Conservation (phyloP, 2,329 filamentous ascomycete genomes). For the Arthrobotrys musiformis region DNA sequence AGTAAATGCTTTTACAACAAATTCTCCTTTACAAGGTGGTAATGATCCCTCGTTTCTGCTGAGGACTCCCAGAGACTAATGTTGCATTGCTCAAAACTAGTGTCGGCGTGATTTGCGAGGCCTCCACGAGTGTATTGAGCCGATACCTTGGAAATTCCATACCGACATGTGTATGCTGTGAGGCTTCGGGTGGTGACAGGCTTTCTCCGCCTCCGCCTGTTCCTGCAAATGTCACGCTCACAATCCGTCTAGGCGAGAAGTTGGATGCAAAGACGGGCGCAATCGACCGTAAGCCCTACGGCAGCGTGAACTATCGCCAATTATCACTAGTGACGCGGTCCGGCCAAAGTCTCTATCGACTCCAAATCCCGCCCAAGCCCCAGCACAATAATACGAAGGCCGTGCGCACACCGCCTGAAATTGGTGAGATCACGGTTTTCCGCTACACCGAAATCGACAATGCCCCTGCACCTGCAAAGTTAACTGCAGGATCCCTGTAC, state of each 20-base stretch:
- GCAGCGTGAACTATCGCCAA: constrained; percentile 14
- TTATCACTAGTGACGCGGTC: not conserved
- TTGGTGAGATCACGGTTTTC: constrained; percentile 24
- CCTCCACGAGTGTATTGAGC: too few relatives aligned
- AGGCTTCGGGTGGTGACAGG: too few relatives aligned
- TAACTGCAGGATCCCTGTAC: not conserved
- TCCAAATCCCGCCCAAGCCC: constrained; percentile 14
- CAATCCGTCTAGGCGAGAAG: constrained; percentile 24
- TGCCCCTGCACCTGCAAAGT: not conserved
- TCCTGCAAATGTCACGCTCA: not conserved
- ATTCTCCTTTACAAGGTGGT: too few relatives aligned
- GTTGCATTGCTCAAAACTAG: too few relatives aligned
- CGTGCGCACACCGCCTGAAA: not conserved
- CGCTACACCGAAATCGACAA: constrained; percentile 31
- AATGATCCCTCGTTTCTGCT: too few relatives aligned
- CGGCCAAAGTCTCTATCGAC: not conserved
- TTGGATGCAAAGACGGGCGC: not conserved
- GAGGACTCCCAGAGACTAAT: too few relatives aligned
- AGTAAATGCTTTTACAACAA: too few relatives aligned
- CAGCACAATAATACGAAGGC: not conserved
- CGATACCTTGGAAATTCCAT: too few relatives aligned
- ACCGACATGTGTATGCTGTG: too few relatives aligned
- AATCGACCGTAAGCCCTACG: constrained; percentile 9
- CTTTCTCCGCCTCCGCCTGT: too few relatives aligned
- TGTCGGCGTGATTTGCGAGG: too few relatives aligned